These are phyloP conservation scores for Coemansia sp. DNA, from an alignment of 192 early-diverging fungal species.

Conservation along the genomic window DNA sequence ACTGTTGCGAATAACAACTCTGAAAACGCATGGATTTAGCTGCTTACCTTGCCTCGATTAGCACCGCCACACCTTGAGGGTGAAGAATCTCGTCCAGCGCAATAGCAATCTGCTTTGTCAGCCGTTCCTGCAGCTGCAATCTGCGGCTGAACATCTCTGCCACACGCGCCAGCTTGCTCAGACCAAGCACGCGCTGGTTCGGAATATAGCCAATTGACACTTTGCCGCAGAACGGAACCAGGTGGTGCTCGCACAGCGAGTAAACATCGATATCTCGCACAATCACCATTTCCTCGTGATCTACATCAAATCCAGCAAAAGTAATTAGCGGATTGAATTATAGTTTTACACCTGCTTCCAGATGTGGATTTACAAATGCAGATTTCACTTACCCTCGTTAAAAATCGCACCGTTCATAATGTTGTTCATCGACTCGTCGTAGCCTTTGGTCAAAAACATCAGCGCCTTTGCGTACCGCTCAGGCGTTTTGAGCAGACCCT, in stretches of 20 bases:
- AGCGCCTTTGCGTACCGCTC: conserved; percentile 95
- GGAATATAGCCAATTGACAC: conserved; percentile 98
- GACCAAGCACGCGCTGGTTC: conserved; percentile 88
- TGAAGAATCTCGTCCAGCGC: conserved; percentile 88
- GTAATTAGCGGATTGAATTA: background rate
- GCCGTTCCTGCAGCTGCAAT: conserved; percentile 95
- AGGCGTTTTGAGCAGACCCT: conserved; percentile 94
- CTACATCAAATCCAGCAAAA: conserved; percentile 17
- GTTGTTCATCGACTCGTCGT: conserved; percentile 86
- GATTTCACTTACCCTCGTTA: conserved; percentile 71
- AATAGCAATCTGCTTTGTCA: conserved; percentile 96
- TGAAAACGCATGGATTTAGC: background rate
- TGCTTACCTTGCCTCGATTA: conserved; percentile 87
- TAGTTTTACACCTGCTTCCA: background rate
- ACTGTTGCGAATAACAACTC: conserved; percentile 1
- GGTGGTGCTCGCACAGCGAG: conserved; percentile 97
- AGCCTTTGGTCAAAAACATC: conserved; percentile 99
- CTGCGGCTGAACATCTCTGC: conserved; percentile 97
- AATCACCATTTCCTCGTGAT: conserved; percentile 99
- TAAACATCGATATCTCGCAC: conserved; percentile 96
- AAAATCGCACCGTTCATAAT: conserved; percentile 95
- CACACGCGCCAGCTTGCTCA: conserved; percentile 95
- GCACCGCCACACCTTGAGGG: conserved; percentile 95
- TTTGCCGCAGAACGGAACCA: conserved; percentile 98
- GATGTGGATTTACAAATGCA: background rate